Percentiles rank a stretch among this genome's conserved stretches.
These are phyloP conservation scores for Leishmania martiniquensis DNA, from an alignment of 208 protist genomes.

Conservation along the genomic window DNA sequence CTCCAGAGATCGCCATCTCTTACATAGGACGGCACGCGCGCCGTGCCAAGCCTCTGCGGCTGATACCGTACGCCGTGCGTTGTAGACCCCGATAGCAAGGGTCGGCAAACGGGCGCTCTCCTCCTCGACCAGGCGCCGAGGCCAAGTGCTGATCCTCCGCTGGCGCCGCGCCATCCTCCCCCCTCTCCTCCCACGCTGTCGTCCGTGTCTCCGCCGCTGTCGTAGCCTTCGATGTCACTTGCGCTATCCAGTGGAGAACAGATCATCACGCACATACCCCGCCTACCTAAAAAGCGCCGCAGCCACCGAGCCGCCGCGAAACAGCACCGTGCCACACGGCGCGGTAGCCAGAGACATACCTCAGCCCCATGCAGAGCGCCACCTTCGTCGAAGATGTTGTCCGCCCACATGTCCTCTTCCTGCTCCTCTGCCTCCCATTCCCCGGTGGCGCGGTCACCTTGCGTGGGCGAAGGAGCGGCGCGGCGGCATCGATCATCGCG, in stretches of 20 bases:
- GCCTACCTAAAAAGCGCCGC: not conserved
- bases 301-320: not conserved
- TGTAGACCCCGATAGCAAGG: not conserved
- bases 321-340: not conserved
- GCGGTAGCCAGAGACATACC: constrained; percentile 4
- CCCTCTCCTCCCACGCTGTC: not conserved
- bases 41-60: not conserved
- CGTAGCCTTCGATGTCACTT: not conserved
- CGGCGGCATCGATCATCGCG: not conserved
- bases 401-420: constrained; percentile 1
- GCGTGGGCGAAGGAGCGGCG: not conserved
- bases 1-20: not conserved
- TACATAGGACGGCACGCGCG: not conserved
- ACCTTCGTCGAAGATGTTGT: constrained; percentile 13
- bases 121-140: not conserved
- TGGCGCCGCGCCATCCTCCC: not conserved
- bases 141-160: not conserved
- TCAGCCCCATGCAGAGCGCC: not conserved
- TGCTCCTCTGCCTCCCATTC: not conserved
- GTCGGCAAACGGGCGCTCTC: not conserved
- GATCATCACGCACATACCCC: not conserved
- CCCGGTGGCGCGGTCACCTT: not conserved
- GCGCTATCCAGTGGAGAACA: not conserved
- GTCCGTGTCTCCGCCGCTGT: not conserved
- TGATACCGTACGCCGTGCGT: not conserved